A percentile compares a stretch with the other conserved stretches of the same genome.
Conservation (phyloP, 1,284 basidiomycete genomes). For the Cerioporus squamosus region DNA sequence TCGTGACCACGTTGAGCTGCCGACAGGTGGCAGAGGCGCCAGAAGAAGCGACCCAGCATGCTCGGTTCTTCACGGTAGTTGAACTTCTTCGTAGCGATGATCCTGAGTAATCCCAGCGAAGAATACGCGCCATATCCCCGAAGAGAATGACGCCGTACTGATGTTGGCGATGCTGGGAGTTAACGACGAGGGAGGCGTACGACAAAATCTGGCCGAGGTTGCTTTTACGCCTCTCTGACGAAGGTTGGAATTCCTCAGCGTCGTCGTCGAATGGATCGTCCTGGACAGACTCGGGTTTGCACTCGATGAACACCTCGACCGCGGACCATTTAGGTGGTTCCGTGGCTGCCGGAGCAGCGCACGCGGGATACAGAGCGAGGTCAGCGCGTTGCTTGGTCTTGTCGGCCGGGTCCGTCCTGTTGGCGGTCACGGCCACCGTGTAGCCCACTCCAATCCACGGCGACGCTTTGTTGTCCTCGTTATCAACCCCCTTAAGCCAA, state of each 20-base stretch:
- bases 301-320: neutral
- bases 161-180: slow-evolving; percentile 4
- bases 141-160: slow-evolving; percentile 5
- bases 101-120: slow-evolving; percentile 13
- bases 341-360: neutral
- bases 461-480: too few relatives aligned
- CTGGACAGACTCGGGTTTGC: neutral
- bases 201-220: slow-evolving; percentile 3
- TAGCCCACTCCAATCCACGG: too few relatives aligned
- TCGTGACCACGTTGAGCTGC: slow-evolving; percentile 6
- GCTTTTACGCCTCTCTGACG: neutral
- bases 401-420: neutral
- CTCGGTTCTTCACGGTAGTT: slow-evolving; percentile 7
- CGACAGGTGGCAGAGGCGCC: slow-evolving; percentile 6
- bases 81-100: slow-evolving; percentile 7
- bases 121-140: slow-evolving; percentile 6
- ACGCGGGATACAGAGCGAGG: neutral
- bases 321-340: neutral
- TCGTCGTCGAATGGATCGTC: slow-evolving; percentile 4
- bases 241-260: neutral
- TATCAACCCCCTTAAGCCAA: too few relatives aligned
- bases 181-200: slow-evolving; percentile 4
- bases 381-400: neutral
- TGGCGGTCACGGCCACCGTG: too few relatives aligned
- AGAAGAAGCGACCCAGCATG: slow-evolving; percentile 11